phyloP scores from a whole-genome alignment of 2,329 filamentous ascomycete species.

The Ceratocystiopsis minuta region DNA sequence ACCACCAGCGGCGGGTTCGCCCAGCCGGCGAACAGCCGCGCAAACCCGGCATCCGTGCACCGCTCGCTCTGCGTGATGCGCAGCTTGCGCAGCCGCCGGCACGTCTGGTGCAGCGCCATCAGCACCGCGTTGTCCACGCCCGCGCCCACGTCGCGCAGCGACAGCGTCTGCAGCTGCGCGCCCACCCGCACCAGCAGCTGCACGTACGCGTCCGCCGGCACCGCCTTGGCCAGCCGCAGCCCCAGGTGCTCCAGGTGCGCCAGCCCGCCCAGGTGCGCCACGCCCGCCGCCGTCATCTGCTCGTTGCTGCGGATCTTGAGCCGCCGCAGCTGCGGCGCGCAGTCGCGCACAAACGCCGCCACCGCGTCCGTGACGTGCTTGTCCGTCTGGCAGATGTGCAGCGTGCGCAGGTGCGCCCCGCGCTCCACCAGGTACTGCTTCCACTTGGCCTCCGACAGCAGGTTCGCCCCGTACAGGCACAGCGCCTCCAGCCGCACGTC shows the following conservation, averaged over 20 bases:
- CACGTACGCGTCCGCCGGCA: constrained; percentile 39
- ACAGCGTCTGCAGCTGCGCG: constrained; percentile 53
- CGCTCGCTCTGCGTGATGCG: constrained; percentile 61
- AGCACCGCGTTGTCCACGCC: constrained; percentile 53
- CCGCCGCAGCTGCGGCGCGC: constrained; percentile 50
- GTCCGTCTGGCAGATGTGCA: constrained; percentile 75
- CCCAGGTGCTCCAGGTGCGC: constrained; percentile 54
- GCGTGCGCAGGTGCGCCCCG: constrained; percentile 43
- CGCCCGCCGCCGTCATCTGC: constrained; percentile 45
- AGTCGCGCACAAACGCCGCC: constrained; percentile 39
- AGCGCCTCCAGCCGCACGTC: constrained; percentile 47
- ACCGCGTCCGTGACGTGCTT: constrained; percentile 60
- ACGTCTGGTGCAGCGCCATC: constrained; percentile 50
- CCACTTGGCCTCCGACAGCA: constrained; percentile 65
- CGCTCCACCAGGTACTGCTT: constrained; percentile 46
- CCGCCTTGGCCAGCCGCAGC: constrained; percentile 43
- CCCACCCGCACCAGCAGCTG: constrained; percentile 46
- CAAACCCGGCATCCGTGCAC: constrained; percentile 60
- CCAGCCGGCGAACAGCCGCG: constrained; percentile 58
- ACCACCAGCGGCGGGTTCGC: constrained; percentile 50
- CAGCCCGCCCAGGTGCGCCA: constrained; percentile 46
- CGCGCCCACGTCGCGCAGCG: constrained; percentile 45
- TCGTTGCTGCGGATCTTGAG: constrained; percentile 74
- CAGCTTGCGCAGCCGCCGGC: constrained; percentile 52
- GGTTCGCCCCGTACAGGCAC: constrained; percentile 68